These are phyloP conservation scores for Raphidocelis subcapitata DNA, from an alignment of 139 green algal genomes.

Conservation along the genomic window DNA sequence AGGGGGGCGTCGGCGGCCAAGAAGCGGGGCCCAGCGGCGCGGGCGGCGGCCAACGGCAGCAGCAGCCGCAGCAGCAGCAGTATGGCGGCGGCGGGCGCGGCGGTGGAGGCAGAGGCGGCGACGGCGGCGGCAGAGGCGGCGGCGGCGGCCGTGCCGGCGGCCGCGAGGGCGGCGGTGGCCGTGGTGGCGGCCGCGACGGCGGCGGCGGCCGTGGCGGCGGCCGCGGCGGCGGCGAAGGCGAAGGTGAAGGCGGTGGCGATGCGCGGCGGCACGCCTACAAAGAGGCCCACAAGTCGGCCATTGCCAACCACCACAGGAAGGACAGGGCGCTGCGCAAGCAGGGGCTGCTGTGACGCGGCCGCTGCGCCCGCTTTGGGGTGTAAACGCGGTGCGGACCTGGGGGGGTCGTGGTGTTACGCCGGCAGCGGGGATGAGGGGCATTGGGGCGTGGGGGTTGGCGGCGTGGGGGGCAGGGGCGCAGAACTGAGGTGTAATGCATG, in stretches of 20 bases:
- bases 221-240: constrained; percentile 9
- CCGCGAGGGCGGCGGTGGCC: background rate
- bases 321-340: constrained; percentile 67
- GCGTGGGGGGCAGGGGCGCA: too few species aligned
- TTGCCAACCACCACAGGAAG: constrained; percentile 79
- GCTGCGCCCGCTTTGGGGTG: too few species aligned
- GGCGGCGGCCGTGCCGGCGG: background rate
- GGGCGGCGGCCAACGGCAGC: too few species aligned
- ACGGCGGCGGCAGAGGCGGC: background rate
- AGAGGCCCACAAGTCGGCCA: constrained; percentile 71
- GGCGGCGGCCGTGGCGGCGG: constrained; percentile 2
- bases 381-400: too few species aligned
- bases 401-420: too few species aligned
- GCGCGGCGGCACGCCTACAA: constrained; percentile 46
- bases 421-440: too few species aligned
- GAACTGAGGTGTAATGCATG: too few species aligned
- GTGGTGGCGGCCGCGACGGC: background rate
- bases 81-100: background rate
- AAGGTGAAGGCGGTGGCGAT: constrained; percentile 5
- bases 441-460: too few species aligned
- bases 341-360: too few species aligned
- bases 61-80: too few species aligned
- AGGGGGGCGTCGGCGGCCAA: background rate
- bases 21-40: too few species aligned
- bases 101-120: background rate